phyloP scores from a whole-genome alignment of 2,329 filamentous ascomycete species.

The Verticillium isaacii region DNA sequence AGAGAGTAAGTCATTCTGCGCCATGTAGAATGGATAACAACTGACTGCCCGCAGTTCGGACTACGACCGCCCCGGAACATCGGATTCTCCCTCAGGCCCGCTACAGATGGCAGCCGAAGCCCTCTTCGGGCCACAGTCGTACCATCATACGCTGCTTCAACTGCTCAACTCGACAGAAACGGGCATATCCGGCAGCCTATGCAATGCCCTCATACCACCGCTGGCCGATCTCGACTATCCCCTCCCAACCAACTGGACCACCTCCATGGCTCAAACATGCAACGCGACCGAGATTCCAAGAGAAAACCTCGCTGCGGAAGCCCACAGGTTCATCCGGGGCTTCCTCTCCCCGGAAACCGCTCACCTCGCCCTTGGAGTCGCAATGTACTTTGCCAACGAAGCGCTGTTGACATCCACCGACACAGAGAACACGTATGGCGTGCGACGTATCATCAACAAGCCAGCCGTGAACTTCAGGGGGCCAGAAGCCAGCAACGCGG shows the following conservation, averaged over 20 bases:
- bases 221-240: background rate
- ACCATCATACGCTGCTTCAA: conserved; percentile 4
- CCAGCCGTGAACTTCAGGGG: conserved; percentile 5
- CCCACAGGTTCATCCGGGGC: background rate
- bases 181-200: background rate
- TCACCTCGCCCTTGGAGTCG: conserved; percentile 2
- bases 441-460: conserved; percentile 10
- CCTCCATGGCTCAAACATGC: conserved; percentile 8
- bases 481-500: background rate
- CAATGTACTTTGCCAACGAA: conserved; percentile 9
- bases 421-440: conserved; percentile 6
- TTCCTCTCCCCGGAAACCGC: background rate
- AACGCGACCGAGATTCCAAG: conserved; percentile 6
- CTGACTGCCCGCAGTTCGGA: conserved; percentile 1
- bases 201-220: background rate
- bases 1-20: background rate
- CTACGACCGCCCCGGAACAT: conserved; percentile 5
- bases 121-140: conserved; percentile 9
- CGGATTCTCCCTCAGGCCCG: conserved; percentile 6
- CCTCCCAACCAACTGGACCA: conserved; percentile 2
- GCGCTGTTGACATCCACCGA: conserved; percentile 7
- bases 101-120: conserved; percentile 6
- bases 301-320: background rate
- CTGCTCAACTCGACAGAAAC: conserved; percentile 4
- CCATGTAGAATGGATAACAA: background rate